These are phyloP conservation scores for Excoecaria cochinchinensis DNA, from an alignment of 345 rosid species.

Conservation along the genomic window DNA sequence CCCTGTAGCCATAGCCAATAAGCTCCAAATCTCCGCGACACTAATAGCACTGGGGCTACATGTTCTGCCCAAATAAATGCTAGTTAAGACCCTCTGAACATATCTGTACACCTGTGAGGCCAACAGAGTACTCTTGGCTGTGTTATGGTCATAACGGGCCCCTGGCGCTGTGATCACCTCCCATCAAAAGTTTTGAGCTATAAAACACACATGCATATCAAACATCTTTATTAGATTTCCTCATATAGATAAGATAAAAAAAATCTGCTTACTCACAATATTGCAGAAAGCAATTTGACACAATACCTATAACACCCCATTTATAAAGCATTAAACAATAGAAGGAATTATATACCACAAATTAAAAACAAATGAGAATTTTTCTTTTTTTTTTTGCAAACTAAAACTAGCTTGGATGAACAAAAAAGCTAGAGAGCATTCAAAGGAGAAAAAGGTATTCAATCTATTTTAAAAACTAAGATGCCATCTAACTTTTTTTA, in stretches of 20 bases:
- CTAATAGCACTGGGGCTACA: no score
- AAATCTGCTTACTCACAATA: neutral
- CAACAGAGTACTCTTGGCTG: no score
- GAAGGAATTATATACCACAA: neutral
- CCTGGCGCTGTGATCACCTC: no score
- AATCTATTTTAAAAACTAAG: neutral
- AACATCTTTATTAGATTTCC: neutral
- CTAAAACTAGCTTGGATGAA: neutral
- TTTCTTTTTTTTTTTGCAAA: no score
- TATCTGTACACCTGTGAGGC: no score
- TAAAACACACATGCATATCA: neutral
- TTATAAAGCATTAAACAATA: neutral
- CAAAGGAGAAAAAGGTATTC: neutral
- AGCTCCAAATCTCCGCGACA: no score
- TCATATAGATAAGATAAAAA: neutral
- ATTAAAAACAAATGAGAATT: neutral
- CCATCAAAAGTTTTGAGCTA: constrained; percentile 70
- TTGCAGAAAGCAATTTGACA: neutral
- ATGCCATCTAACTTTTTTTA: neutral
- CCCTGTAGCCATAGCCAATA: no score
- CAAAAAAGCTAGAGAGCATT: neutral
- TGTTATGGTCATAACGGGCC: no score
- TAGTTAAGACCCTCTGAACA: no score
- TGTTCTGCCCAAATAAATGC: no score
- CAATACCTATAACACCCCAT: neutral